These are phyloP conservation scores for Crithidia brevicula DNA, from an alignment of 208 protist genomes.

Conservation along the genomic window DNA sequence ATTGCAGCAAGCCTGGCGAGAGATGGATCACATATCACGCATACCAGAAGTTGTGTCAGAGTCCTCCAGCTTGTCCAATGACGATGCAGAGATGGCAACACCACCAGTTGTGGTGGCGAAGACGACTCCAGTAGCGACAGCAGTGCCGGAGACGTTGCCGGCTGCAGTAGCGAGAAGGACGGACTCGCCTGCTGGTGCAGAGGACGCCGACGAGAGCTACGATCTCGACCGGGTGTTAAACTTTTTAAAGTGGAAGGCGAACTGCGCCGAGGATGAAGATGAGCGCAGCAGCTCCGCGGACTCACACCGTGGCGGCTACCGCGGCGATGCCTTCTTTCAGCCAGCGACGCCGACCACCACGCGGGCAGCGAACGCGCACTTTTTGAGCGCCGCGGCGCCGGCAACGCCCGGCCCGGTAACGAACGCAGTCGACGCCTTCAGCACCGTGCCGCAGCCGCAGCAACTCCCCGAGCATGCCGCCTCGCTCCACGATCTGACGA, in stretches of 20 bases:
- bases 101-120: background rate
- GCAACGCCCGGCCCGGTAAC: background rate
- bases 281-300: constrained; percentile 14
- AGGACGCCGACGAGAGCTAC: constrained; percentile 28
- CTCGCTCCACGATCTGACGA: background rate
- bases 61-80: background rate
- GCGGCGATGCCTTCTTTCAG: constrained; percentile 15
- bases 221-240: constrained; percentile 29
- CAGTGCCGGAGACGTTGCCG: background rate
- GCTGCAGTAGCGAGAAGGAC: background rate
- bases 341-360: constrained; percentile 2
- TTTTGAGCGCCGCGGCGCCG: background rate
- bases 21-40: background rate
- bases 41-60: background rate
- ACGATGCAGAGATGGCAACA: background rate
- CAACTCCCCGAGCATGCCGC: background rate
- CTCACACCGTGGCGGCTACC: constrained; percentile 4
- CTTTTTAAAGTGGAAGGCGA: constrained; percentile 24
- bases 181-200: background rate
- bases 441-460: constrained; percentile 15
- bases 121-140: background rate
- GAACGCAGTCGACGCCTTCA: constrained; percentile 9
- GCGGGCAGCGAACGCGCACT: background rate
- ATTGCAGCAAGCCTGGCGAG: constrained; percentile 5
- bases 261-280: constrained; percentile 21